phyloP scores from a whole-genome alignment of 2,329 filamentous ascomycete species.

The Pseudofabraea citricarpa region DNA sequence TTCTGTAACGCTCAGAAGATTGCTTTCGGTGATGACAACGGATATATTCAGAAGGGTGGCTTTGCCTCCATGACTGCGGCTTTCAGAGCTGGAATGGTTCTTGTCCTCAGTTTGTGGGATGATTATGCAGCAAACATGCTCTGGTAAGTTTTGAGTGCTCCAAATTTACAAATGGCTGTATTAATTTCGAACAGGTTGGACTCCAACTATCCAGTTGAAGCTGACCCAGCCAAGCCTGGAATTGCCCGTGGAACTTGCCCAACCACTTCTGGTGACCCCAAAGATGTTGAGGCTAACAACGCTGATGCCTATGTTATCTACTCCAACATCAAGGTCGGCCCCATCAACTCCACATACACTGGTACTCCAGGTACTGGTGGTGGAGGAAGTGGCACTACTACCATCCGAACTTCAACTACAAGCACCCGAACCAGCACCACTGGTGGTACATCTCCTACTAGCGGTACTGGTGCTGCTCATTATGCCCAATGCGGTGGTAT shows the following conservation, averaged over 20 bases:
- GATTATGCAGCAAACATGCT: slow-evolving; percentile 63
- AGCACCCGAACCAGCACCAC: too few relatives aligned
- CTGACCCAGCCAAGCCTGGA: slow-evolving; percentile 38
- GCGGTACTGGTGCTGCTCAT: too few relatives aligned
- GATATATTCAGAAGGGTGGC: slow-evolving; percentile 52
- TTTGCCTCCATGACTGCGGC: slow-evolving; percentile 49
- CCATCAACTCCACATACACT: slow-evolving; percentile 25
- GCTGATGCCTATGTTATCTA: slow-evolving; percentile 39
- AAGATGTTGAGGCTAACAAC: slow-evolving; percentile 40
- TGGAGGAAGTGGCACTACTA: too few relatives aligned
- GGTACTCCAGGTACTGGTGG: too few relatives aligned
- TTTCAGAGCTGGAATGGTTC: slow-evolving; percentile 51
- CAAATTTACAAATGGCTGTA: too few relatives aligned
- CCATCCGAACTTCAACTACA: too few relatives aligned
- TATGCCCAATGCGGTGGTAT: too few relatives aligned
- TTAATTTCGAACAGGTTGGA: too few relatives aligned
- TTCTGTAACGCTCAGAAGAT: slow-evolving; percentile 54
- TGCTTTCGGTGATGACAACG: slow-evolving; percentile 47
- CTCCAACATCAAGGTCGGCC: slow-evolving; percentile 30
- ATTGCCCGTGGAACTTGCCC: slow-evolving; percentile 50
- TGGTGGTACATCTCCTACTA: too few relatives aligned
- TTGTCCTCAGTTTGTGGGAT: slow-evolving; percentile 58
- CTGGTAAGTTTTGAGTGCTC: too few relatives aligned
- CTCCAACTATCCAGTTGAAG: slow-evolving; percentile 53
- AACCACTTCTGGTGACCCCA: slow-evolving; percentile 45